A percentile compares a stretch with the other conserved stretches of the same genome.
Evolutionary conservation across 192 early-diverging fungal genomes (phyloP).

Genomic region (Dimargaris cristalligena): DNA sequence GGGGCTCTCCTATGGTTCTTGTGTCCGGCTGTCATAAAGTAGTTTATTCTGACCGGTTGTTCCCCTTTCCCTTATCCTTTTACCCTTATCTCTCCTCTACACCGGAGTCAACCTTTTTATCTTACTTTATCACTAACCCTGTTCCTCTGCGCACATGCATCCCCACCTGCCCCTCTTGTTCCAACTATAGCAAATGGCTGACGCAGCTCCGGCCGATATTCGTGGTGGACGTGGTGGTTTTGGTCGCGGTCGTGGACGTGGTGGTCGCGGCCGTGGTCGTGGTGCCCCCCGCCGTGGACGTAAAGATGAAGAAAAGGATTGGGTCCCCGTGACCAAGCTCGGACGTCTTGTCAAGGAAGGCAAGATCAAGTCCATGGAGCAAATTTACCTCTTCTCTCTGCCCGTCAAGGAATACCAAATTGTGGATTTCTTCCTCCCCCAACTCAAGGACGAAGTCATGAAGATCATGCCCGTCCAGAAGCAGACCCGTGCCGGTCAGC

Average conservation of each 20-base stretch:
- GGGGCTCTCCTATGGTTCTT: not conserved
- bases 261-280: conserved; percentile 54
- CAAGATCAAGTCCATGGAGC: conserved; percentile 93
- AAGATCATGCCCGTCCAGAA: conserved; percentile 99
- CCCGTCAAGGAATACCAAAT: conserved; percentile 99
- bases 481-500: conserved; percentile 98
- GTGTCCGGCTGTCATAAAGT: not conserved
- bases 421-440: conserved; percentile 86
- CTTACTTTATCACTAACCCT: too few species aligned
- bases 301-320: conserved; percentile 70
- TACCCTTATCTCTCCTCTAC: too few species aligned
- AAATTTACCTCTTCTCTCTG: conserved; percentile 95
- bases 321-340: conserved; percentile 95
- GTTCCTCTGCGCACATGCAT: too few species aligned
- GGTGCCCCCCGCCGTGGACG: conserved; percentile 60
- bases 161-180: too few species aligned
- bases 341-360: conserved; percentile 96
- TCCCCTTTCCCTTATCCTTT: not conserved
- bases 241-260: conserved; percentile 60
- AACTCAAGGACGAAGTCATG: conserved; percentile 98
- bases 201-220: conserved; percentile 61
- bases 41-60: not conserved
- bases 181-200: conserved; percentile 65
- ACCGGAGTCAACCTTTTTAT: too few species aligned
- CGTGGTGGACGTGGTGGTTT: conserved; percentile 48